Evolutionary conservation across 164 flowering plant genomes (phyloP).

Genomic region (Liquidambar formosana): DNA sequence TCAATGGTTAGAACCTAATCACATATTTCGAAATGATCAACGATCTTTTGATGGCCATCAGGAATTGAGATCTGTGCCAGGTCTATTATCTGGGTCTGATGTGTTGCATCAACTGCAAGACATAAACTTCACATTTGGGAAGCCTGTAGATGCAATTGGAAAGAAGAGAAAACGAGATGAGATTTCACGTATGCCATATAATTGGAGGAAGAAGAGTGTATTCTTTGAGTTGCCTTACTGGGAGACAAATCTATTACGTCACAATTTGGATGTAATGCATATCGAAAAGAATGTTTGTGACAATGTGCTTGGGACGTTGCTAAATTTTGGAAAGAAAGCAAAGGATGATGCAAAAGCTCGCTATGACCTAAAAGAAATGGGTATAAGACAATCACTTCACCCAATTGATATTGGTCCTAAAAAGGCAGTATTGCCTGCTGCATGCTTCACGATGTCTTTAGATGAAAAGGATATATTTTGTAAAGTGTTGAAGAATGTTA

Average conservation of each 20-base stretch:
- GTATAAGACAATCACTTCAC: constrained; percentile 5
- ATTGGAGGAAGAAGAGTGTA: constrained; percentile 21
- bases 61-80: background rate
- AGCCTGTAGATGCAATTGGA: too few relatives aligned
- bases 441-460: background rate
- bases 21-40: background rate
- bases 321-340: constrained; percentile 11
- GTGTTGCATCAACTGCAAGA: background rate
- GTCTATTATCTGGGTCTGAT: background rate
- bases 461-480: constrained; percentile 3
- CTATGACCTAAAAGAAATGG: background rate
- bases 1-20: background rate
- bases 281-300: constrained; percentile 27
- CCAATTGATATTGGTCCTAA: background rate
- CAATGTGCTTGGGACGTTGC: constrained; percentile 10
- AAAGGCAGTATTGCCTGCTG: constrained; percentile 2
- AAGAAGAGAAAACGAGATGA: too few relatives aligned
- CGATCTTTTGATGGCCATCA: constrained; percentile 7
- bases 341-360: constrained; percentile 17
- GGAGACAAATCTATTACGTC: constrained; percentile 2
- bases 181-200: too few relatives aligned
- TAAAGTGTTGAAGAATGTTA: background rate
- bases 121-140: background rate
- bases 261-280: constrained; percentile 28
- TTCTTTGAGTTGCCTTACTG: constrained; percentile 27